Evolutionary conservation across 2,329 filamentous ascomycete species (phyloP).

Genomic region (Mollisiaceae sp.): DNA sequence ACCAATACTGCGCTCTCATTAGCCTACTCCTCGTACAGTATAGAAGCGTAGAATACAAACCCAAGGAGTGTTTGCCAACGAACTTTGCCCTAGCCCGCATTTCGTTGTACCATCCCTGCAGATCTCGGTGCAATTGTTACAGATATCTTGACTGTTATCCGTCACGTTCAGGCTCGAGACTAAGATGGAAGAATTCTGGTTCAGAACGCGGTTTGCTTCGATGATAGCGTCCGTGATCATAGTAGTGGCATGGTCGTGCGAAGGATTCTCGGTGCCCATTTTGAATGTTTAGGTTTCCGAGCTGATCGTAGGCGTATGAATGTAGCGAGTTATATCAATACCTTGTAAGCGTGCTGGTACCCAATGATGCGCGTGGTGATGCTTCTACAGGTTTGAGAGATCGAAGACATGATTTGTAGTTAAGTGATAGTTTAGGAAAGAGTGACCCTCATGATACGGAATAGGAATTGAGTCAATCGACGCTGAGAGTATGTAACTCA

Average conservation of each 20-base stretch:
- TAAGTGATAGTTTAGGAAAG: neutral
- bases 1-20: neutral
- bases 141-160: neutral
- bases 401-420: neutral
- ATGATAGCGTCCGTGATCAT: neutral
- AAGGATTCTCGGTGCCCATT: neutral
- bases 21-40: neutral
- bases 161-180: neutral
- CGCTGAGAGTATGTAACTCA: neutral
- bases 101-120: neutral
- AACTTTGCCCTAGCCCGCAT: neutral
- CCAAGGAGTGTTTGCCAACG: neutral
- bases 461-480: too few relatives aligned
- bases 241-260: neutral
- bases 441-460: neutral
- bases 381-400: too few relatives aligned
- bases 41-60: neutral
- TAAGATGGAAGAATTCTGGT: neutral
- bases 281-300: neutral
- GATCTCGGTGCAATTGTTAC: neutral
- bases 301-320: too few relatives aligned
- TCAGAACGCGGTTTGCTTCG: neutral
- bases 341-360: too few relatives aligned
- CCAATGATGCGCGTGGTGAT: too few relatives aligned
- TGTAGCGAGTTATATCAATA: too few relatives aligned